Evolutionary conservation across 768 basidiomycete genomes (phyloP), one percentile per base, ranked within the genome.

Genomic region (Artomyces pyxidatus): DNA sequence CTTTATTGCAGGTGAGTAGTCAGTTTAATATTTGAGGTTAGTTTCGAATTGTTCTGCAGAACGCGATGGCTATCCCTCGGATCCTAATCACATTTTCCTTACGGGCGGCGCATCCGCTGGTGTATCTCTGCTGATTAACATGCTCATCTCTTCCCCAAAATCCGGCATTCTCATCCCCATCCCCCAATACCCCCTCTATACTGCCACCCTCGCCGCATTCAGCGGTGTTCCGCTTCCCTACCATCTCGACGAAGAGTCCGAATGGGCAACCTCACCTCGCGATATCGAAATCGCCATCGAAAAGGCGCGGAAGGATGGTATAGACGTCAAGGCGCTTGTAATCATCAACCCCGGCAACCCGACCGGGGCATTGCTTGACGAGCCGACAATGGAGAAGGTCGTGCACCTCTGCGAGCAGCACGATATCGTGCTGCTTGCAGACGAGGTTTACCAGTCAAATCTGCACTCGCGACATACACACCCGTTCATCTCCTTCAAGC

Each of bases 271-370:
- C 16, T 83, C 85, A 41, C 71, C 81, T 35, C 61, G 68, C 9
- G 78, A 81, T 44, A 80, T 98, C 58, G 72, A 80, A 53, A 67
- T 69, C 1, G 80, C 87, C 4, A 70, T 98, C 52, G 69, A 76
- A 12, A 76, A 81, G 29, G 87, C 87, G 1, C 68, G 73, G 25
- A 67, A 70, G 50, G 75, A 82, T 16, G 83, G 83, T 55, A 71
- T 77, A 25, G 65, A 68, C 5, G 75, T 90, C 43, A 91, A 86
- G 59, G 92, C 86, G 5, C 78, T 99, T 49, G 95, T 98, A 53
- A 79, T 99, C 60, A 98, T 99, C 75, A 99, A 99, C 71, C 95
- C 95, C 0, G 95, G 95, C 21, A 99, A 98, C 70, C 95, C 96
- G 19, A 98, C 96, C 0, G 96, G 95, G 37, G 80, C 85, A 4